Conservation (phyloP, 345 rosid genomes). For the Pistacia vera region DNA sequence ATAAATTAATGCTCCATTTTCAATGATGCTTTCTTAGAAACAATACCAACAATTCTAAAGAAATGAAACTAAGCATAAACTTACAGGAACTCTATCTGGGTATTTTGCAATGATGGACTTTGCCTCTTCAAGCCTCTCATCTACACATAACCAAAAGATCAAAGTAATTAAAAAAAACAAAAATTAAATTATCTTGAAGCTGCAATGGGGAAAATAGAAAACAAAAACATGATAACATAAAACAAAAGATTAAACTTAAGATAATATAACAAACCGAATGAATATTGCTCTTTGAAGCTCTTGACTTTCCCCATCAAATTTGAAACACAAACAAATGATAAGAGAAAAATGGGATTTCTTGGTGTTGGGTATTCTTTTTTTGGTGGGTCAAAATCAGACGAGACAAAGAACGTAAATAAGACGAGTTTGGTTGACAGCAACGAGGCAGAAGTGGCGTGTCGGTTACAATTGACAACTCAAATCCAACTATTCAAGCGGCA, state of each 20-base stretch:
- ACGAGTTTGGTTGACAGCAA: not conserved
- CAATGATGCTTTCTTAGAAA: not conserved
- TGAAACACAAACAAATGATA: not conserved
- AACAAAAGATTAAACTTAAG: not conserved
- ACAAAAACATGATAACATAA: not conserved
- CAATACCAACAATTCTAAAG: not conserved
- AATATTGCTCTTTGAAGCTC: constrained; percentile 37
- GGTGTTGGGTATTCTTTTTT: not conserved
- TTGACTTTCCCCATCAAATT: constrained; percentile 34
- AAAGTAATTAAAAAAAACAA: not conserved
- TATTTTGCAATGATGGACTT: constrained; percentile 52
- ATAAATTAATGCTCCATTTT: not conserved
- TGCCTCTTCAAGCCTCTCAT: constrained; percentile 63
- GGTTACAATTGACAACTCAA: constrained; percentile 6
- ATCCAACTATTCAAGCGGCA: constrained; percentile 7
- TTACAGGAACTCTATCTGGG: constrained; percentile 73
- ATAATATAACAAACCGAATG: constrained; percentile 31
- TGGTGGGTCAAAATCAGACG: constrained; percentile 12
- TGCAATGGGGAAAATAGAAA: not conserved
- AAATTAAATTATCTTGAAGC: not conserved
- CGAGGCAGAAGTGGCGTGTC: not conserved
- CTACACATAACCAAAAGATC: constrained; percentile 26
- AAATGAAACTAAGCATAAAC: constrained; percentile 2
- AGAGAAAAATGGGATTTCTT: not conserved
- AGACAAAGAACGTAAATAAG: not conserved